Conservation (phyloP, 371 early-diverging fungal species). For the Vairimorpha necatrix region DNA sequence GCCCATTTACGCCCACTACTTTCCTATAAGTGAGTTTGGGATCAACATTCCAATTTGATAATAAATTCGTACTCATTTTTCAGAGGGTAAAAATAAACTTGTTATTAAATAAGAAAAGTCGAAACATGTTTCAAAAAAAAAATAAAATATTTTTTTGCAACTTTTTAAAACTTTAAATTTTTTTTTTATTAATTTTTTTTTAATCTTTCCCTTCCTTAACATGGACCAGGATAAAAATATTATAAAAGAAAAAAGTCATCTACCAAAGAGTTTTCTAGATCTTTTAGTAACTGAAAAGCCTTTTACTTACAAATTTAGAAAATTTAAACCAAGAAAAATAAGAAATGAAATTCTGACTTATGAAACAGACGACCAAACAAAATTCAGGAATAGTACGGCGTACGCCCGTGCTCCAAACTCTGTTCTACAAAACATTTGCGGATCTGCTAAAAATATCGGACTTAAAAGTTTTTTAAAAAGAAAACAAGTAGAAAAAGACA, state of each 20-base stretch:
- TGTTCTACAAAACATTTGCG: slow-evolving; percentile 38
- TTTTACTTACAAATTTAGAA: slow-evolving; percentile 62
- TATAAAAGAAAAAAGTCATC: neutral
- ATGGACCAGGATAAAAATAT: too few species aligned
- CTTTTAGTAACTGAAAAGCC: slow-evolving; percentile 48
- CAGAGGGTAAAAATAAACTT: neutral
- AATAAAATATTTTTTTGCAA: too few species aligned
- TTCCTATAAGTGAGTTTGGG: slow-evolving; percentile 78
- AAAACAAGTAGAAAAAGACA: slow-evolving; percentile 53
- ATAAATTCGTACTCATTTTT: neutral
- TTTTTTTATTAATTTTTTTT: too few species aligned
- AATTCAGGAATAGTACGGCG: slow-evolving; percentile 52
- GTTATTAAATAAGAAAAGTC: too few species aligned
- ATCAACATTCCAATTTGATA: slow-evolving; percentile 25
- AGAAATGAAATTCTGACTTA: slow-evolving; percentile 51
- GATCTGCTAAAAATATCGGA: slow-evolving; percentile 25
- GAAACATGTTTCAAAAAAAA: too few species aligned
- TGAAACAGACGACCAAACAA: slow-evolving; percentile 62
- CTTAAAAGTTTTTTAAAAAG: slow-evolving; percentile 47
- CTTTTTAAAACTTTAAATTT: too few species aligned
- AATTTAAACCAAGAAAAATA: slow-evolving; percentile 51
- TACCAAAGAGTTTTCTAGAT: slow-evolving; percentile 40
- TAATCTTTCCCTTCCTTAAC: too few species aligned
- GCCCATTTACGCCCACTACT: slow-evolving; percentile 96
- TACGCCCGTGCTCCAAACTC: slow-evolving; percentile 39